Conservation (phyloP, 768 basidiomycete species). For the Punctularia strigosozonata region DNA sequence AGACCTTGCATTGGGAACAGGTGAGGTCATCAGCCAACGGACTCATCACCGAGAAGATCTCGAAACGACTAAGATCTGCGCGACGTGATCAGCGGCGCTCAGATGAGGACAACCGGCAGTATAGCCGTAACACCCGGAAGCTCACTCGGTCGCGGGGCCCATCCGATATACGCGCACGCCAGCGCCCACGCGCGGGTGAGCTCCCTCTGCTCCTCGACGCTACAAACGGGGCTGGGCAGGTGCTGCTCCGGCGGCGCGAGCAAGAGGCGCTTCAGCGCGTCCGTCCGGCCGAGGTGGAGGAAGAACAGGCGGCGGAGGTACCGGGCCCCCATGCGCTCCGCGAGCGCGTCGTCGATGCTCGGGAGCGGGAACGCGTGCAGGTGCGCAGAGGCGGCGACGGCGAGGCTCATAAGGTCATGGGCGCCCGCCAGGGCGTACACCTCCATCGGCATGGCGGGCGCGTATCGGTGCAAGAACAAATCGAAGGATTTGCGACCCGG, state of each 20-base stretch:
- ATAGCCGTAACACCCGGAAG: background rate
- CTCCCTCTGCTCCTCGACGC: constrained; percentile 9
- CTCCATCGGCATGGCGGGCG: constrained; percentile 24
- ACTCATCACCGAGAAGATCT: too few species aligned
- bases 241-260: constrained; percentile 16
- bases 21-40: background rate
- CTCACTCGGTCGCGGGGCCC: constrained; percentile 17
- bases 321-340: constrained; percentile 25
- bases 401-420: constrained; percentile 25
- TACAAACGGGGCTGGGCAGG: constrained; percentile 10
- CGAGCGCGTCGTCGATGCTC: constrained; percentile 26
- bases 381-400: constrained; percentile 25
- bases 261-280: constrained; percentile 22
- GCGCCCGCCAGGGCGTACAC: constrained; percentile 29
- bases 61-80: too few species aligned
- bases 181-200: constrained; percentile 19
- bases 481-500: too few species aligned
- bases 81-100: too few species aligned
- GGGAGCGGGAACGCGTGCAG: constrained; percentile 24
- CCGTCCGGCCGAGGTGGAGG: constrained; percentile 24
- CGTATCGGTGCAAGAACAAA: too few species aligned
- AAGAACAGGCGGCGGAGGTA: constrained; percentile 30
- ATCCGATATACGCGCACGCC: constrained; percentile 15
- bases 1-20: background rate
- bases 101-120: background rate